Evolutionary conservation across 2,329 filamentous ascomycete species (phyloP).

Genomic region (Beauveria australis): DNA sequence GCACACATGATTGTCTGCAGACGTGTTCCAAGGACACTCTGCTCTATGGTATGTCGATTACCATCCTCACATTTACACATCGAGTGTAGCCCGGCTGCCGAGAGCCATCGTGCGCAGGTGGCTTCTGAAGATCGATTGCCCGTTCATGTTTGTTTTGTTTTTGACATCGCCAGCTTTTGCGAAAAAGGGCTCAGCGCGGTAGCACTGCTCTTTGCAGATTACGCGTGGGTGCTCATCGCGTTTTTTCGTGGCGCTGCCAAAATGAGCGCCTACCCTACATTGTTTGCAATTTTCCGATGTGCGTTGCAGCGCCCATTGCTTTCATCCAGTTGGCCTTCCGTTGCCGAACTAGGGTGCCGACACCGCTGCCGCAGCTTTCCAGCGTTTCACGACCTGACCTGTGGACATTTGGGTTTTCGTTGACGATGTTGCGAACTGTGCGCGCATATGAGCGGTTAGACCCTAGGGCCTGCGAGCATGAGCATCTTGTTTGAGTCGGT

Average conservation of each 20-base stretch:
- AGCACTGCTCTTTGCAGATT: neutral
- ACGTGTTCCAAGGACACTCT: slow-evolving; percentile 23
- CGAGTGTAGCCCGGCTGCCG: slow-evolving; percentile 25
- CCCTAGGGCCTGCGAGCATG: no score
- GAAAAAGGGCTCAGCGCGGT: neutral
- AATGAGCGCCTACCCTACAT: neutral
- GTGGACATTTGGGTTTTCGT: no score
- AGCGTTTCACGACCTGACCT: no score
- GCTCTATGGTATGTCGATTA: slow-evolving; percentile 26
- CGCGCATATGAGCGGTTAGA: no score
- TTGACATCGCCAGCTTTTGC: neutral
- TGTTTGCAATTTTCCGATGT: no score
- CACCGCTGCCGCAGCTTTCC: no score
- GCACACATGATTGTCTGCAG: slow-evolving; percentile 16
- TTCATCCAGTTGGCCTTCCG: neutral
- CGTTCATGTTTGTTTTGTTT: neutral
- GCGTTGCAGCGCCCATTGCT: no score
- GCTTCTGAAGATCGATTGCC: neutral
- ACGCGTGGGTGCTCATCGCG: neutral
- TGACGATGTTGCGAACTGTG: no score
- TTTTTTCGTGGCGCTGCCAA: neutral
- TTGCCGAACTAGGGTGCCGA: no score
- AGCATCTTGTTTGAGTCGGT: no score
- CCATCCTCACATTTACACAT: slow-evolving; percentile 23
- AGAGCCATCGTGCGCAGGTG: slow-evolving; percentile 22